Evolutionary conservation across 2,329 filamentous ascomycete genomes (phyloP), one percentile per base, ranked within the genome.

Genomic region (Arthrinium phaeospermum): DNA sequence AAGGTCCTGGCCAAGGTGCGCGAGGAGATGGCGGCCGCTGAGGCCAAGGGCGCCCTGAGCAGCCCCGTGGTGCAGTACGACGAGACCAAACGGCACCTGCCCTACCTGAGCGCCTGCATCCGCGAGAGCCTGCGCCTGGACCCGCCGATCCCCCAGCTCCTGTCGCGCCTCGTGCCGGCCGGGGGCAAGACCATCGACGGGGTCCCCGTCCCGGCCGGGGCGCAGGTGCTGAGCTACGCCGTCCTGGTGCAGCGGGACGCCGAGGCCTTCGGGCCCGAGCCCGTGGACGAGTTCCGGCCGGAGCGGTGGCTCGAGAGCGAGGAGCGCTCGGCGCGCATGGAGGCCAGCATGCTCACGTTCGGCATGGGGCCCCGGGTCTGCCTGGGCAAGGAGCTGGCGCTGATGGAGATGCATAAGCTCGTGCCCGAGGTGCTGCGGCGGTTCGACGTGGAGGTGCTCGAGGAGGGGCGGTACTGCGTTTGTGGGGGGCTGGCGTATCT

Each of bases 81-180:
- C 45, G 67, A 69, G 27, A 37, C 67, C 27, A 49, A 49, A 45
- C 67, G 27, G 2, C 67, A 69, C 45, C 67, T 70, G 7, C 68
- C 68, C 12, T 70, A 70, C 68, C 12, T 70, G 22, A 44, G 68
- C 47, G 68, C 68, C n/a, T 70, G 68, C 37, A 57, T 70, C 47
- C 68, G 68, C 12, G 68, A 70, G 34, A 24, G 30, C 47, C 47
- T 70, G n/a, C 68, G 68, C 8, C 12, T 70, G 19, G 34, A 51
- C 30, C 30, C 47, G 68, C 68, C 68, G n/a, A 44, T 57, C 27
- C 68, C 68, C n/a, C 44, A 57, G n/a, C 47, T 51, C 10, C 44
- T 70, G 12, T 44, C 68, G 47, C 68, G 68, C 46, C 27, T 57
- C 10, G 49, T n/a, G n/a, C 47, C 68, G 12, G 19, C 34, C 3